Evolutionary conservation across 2,329 filamentous ascomycete species (phyloP), one percentile per base, ranked within the genome.

Genomic region (Diaporthe ilicicola): DNA sequence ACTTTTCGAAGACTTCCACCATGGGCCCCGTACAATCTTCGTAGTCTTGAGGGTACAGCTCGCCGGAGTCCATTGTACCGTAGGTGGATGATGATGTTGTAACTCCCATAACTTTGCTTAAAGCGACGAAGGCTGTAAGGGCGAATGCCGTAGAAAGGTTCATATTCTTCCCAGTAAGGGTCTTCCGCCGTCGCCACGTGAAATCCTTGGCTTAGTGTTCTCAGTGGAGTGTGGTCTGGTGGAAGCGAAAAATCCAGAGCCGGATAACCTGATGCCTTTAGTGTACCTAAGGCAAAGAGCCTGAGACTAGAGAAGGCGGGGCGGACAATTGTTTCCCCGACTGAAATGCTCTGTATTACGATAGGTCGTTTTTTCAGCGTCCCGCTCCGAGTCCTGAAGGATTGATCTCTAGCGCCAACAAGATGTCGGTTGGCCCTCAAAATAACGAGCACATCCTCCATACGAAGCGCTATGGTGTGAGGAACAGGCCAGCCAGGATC

Each of bases 241-340:
- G 54, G 34, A 56, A 27, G 34, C 54, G 34, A 56, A 56, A 34
- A 42, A 56, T 56, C 54, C 32, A 9, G 32, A 34, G 32, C 4
- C 32, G 32, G 32, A 34, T 34, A 9, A 9, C 34, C 54, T 27
- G 54, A 39, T 56, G 34, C 32, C 22, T 56, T 56, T 56, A n/a
- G 54, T 56, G n/a, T 56, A 27, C 54, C 13, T 56, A n/a, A 56
- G 34, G 54, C 54, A 42, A 56, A 55, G 53, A 55, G 53, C 32
- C 32, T 55, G n/a, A 55, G n/a, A 55, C 10, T 6, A 55, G 10
- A 39, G 32, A 55, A 39, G 53, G 29, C 53, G 53, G 53, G 53
- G 53, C 32, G 53, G 53, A 55, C 53, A 37, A 55, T 55, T 37
- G 29, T 55, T 55, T 24, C 32, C 32, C 53, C 32, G 53, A 55